Conservation (phyloP, 345 rosid genomes). For the Ceriops zippeliana region DNA sequence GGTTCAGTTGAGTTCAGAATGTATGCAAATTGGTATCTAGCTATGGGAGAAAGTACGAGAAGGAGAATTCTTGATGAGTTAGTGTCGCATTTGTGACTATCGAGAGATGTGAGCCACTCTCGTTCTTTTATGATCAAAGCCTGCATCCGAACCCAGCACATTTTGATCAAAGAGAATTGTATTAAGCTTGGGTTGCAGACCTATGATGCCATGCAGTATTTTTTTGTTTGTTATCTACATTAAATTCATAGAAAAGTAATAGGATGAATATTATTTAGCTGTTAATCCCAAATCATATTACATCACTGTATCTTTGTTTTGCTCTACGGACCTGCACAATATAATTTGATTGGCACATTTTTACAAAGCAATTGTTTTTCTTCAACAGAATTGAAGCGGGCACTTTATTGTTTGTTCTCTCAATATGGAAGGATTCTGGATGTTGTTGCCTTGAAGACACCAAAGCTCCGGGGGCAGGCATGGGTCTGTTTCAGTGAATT, state of each 20-base stretch:
- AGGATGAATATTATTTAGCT: not conserved
- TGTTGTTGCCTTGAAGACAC: conserved; percentile 95
- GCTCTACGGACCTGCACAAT: not conserved
- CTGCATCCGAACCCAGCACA: too few species aligned
- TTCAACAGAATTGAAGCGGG: conserved; percentile 83
- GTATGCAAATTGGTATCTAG: too few species aligned
- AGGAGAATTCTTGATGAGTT: too few species aligned
- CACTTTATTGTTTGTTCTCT: conserved; percentile 88
- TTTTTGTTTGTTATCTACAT: not conserved
- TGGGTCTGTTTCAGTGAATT: conserved; percentile 94
- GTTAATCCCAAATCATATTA: not conserved
- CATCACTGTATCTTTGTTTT: not conserved
- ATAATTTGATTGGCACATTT: not conserved
- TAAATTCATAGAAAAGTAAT: not conserved
- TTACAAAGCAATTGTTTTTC: not conserved
- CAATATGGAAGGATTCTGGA: conserved; percentile 96
- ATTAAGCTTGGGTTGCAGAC: too few species aligned
- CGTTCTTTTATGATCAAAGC: too few species aligned
- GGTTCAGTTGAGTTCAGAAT: too few species aligned
- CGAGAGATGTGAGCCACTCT: too few species aligned
- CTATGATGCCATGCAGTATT: not conserved
- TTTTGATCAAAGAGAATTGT: too few species aligned
- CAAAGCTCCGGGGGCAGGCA: conserved; percentile 95
- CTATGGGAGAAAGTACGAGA: too few species aligned
- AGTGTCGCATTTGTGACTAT: too few species aligned